These are phyloP conservation scores for Casuarina cunninghamiana DNA, from an alignment of 306 rosid genomes.

Conservation along the genomic window DNA sequence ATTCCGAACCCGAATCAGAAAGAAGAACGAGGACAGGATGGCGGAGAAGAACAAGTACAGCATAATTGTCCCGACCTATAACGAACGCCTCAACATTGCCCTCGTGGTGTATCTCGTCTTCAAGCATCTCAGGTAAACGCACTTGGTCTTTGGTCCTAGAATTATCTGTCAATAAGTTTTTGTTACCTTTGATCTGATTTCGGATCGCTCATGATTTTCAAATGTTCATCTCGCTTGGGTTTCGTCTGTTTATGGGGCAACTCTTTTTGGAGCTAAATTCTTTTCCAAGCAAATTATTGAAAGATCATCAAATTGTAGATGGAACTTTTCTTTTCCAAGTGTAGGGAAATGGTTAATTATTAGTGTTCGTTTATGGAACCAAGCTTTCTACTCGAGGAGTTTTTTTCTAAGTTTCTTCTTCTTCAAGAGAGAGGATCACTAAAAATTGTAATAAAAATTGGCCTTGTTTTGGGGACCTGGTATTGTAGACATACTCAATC, in stretches of 20 bases:
- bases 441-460: no score
- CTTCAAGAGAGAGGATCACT: no score
- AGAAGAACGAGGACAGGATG: constrained; percentile 17
- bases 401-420: no score
- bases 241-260: not conserved
- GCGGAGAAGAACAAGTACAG: constrained; percentile 70
- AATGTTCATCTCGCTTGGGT: not conserved
- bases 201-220: not conserved
- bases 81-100: constrained; percentile 90
- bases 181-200: not conserved
- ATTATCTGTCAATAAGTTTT: not conserved
- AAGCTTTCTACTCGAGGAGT: no score
- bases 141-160: not conserved
- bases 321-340: no score
- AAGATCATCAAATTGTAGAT: no score
- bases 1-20: not conserved
- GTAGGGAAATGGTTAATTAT: no score
- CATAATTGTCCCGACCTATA: constrained; percentile 84
- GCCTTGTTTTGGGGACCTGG: no score
- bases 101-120: constrained; percentile 83
- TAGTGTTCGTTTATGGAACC: no score
- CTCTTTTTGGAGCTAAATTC: not conserved
- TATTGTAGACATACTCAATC: no score
- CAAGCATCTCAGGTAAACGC: constrained; percentile 66
- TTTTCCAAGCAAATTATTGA: not conserved